Evolutionary conservation across 306 rosid species (phyloP).

Genomic region (Glycine latifolia): DNA sequence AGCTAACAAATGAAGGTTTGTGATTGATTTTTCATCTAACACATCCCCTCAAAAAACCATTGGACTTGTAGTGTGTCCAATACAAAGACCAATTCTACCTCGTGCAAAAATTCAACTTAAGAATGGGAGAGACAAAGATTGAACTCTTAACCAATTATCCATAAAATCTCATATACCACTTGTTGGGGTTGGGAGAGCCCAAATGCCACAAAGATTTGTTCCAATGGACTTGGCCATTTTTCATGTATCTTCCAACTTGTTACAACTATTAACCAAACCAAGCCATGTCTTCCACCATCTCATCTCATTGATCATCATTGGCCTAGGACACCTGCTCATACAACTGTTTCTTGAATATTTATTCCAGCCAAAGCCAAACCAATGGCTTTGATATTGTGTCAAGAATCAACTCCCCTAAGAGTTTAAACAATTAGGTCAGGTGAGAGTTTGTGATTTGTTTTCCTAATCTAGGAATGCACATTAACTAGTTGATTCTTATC

Average conservation of each 20-base stretch:
- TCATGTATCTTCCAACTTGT: not conserved
- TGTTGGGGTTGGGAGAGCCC: not conserved
- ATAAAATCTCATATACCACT: not conserved
- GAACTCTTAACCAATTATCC: not conserved
- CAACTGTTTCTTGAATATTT: not conserved
- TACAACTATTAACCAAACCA: not conserved
- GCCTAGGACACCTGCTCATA: too few species aligned
- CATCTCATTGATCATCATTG: too few species aligned
- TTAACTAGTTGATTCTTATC: not conserved
- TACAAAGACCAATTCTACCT: not conserved
- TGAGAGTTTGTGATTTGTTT: not conserved
- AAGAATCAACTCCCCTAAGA: not conserved
- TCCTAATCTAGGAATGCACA: not conserved
- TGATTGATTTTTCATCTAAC: constrained; percentile 4
- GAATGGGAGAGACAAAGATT: not conserved
- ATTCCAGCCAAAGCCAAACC: not conserved
- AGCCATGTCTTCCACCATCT: not conserved
- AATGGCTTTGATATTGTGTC: not conserved
- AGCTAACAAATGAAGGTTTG: not conserved
- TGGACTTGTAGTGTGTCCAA: not conserved
- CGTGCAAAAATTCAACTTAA: not conserved
- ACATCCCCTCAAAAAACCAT: not conserved
- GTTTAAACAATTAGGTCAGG: not conserved
- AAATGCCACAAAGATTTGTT: too few species aligned
- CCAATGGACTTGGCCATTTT: not conserved